Conservation (phyloP, 768 basidiomycete genomes). For the Leccinellum luteum region DNA sequence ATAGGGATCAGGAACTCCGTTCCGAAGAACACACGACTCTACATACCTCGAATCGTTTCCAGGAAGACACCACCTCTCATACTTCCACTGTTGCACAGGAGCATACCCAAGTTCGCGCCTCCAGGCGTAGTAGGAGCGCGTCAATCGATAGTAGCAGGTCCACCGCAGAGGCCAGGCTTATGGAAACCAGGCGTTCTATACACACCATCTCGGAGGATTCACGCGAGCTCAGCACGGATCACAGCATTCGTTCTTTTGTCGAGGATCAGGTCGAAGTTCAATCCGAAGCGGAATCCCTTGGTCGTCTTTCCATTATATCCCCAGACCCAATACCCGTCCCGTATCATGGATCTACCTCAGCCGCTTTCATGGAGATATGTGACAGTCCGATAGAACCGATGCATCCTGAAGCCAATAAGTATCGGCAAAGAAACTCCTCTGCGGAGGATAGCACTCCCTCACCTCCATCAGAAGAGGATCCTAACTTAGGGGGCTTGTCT, state of each 20-base stretch:
- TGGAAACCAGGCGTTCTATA: conserved; percentile 29
- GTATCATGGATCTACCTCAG: conserved; percentile 38
- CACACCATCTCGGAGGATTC: conserved; percentile 28
- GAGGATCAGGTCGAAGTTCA: conserved; percentile 20
- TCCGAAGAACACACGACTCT: conserved; percentile 19
- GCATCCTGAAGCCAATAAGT: conserved; percentile 12
- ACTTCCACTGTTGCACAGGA: conserved; percentile 9
- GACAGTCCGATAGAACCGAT: conserved; percentile 30
- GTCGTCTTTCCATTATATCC: conserved; percentile 33
- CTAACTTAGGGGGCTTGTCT: conserved; percentile 26
- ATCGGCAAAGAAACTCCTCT: conserved; percentile 13
- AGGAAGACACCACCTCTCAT: conserved; percentile 14
- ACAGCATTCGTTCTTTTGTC: conserved; percentile 12
- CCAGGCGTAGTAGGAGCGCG: conserved; percentile 10
- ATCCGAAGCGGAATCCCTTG: conserved; percentile 23
- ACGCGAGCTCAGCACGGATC: conserved; percentile 19
- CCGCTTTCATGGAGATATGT: conserved; percentile 30
- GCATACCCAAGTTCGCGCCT: conserved; percentile 10
- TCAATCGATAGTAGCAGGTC: conserved; percentile 20
- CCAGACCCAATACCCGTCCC: conserved; percentile 47
- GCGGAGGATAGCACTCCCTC: conserved; percentile 24
- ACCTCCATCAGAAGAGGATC: conserved; percentile 35
- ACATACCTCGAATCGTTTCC: conserved; percentile 9
- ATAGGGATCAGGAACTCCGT: conserved; percentile 11
- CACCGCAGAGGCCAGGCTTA: conserved; percentile 12